Base-by-base conservation (phyloP, 2,329 filamentous ascomycete genomes). In the Pseudofabraea citricarpa region DNA sequence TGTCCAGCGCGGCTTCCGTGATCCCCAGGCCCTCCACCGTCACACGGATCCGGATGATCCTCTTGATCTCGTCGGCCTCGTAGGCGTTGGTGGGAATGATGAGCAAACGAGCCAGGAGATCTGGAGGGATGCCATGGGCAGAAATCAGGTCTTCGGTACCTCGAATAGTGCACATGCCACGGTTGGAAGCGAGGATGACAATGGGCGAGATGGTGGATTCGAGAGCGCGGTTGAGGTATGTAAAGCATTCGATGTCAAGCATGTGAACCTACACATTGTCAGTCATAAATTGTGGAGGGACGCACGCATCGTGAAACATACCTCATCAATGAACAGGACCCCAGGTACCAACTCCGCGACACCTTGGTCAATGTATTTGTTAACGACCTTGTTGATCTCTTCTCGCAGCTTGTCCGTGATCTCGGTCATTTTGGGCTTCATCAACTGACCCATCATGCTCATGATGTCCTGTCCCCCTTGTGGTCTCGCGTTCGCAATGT, bases 401-500 rank as follows among this genome's bases (percentile, higher is more conserved):
- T 80, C 74, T 48, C 93, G 81, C 60, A 98, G 73, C 73, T 98
- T 98, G 69, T 98, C 93, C 22, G 93, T 98, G 61, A 98, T 97
- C 66, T 98, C 93, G 5, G 93, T 98, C 83, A 96, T 96, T 74
- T 94, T 94, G 49, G 93, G 93, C 77, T 97, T 97, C 90, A 97
- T 96, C 61, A 98, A 72, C 69, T 98, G 93, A 58, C 93, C 93
- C 91, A 98, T 97, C 93, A 98, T 97, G 72, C 90, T 96, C 90
- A 98, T 97, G 54, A 98, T 95, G 66, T 98, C 93, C 73, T 98
- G 93, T 35, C 93, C 93, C 41, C 93, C 93, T 71, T 97, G 90
- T 4, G 93, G 93, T 58, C 91, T 77, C 12, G 93, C 87, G 60
- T 98, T 98, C 52, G 93, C 93, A 50, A 97, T 85, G 61, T 98